Evolutionary conservation across 2,329 filamentous ascomycete species (phyloP).

Genomic region (Colletotrichum orbiculare): DNA sequence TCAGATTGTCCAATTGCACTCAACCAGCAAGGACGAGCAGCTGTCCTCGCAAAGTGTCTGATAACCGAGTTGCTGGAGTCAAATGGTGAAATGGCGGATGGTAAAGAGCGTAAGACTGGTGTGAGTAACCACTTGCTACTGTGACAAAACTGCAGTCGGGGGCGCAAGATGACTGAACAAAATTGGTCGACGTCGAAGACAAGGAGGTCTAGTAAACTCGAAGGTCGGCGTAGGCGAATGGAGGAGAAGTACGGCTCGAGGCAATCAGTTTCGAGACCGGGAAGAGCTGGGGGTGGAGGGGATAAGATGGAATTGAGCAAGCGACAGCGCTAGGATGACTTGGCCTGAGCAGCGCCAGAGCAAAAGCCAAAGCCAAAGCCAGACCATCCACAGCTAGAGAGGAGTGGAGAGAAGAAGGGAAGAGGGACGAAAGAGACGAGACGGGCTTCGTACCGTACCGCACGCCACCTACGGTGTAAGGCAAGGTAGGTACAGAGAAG

Average conservation of each 20-base stretch:
- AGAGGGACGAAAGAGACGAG: constrained; percentile 9
- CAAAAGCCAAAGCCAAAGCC: constrained; percentile 10
- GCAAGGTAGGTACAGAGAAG: neutral
- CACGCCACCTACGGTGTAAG: neutral
- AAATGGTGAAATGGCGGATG: neutral
- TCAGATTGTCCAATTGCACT: constrained; percentile 23
- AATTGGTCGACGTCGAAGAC: constrained; percentile 28
- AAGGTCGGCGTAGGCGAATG: constrained; percentile 24
- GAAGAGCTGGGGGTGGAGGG: constrained; percentile 37
- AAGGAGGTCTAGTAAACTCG: constrained; percentile 25
- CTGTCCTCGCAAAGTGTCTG: constrained; percentile 14
- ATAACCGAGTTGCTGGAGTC: constrained; percentile 7
- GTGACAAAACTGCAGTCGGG: constrained; percentile 6
- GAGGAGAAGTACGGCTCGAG: constrained; percentile 24
- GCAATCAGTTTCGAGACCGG: constrained; percentile 32
- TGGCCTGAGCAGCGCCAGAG: constrained; percentile 28
- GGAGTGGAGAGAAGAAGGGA: neutral
- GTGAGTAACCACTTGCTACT: neutral
- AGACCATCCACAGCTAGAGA: neutral
- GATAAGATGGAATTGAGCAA: constrained; percentile 38
- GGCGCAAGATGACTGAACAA: neutral
- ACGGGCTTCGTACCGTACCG: constrained; percentile 22
- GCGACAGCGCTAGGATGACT: constrained; percentile 32
- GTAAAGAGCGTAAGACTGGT: constrained; percentile 23
- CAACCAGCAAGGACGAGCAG: constrained; percentile 25